Conservation (phyloP, 108 stramenopile genomes). For the Cyclotella baltica region DNA sequence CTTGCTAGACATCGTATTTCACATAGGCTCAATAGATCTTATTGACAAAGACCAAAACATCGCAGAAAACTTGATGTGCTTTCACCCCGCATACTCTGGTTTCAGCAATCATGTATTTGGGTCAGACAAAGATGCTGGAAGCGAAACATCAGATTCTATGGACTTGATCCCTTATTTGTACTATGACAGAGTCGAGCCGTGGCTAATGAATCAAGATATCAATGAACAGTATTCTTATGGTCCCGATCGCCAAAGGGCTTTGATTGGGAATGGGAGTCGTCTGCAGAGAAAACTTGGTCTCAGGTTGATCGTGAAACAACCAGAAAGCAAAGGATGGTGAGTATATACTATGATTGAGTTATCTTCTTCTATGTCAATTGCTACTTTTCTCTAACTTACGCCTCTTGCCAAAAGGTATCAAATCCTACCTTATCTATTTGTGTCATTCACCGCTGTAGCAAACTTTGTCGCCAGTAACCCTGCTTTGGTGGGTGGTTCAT, state of each 20-base stretch:
- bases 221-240: neutral
- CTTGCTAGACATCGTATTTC: slow-evolving; percentile 3
- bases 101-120: slow-evolving; percentile 9
- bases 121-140: neutral
- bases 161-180: slow-evolving; percentile 8
- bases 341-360: too few species aligned
- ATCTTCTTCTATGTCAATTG: neutral
- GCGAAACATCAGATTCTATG: slow-evolving; percentile 6
- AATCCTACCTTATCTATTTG: neutral
- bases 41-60: slow-evolving; percentile 16
- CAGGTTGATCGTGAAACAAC: slow-evolving; percentile 3
- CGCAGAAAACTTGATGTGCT: neutral
- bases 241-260: neutral
- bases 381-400: neutral
- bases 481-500: neutral
- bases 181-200: slow-evolving; percentile 14
- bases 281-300: slow-evolving; percentile 12
- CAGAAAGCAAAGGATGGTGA: slow-evolving; percentile 7
- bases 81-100: slow-evolving; percentile 8
- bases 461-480: neutral
- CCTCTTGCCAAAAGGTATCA: neutral
- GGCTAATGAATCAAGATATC: neutral
- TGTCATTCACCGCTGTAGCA: neutral
- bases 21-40: neutral
- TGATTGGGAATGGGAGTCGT: neutral